phyloP scores from a whole-genome alignment of 2,329 filamentous ascomycete species.

The Cordyceps cicadae region DNA sequence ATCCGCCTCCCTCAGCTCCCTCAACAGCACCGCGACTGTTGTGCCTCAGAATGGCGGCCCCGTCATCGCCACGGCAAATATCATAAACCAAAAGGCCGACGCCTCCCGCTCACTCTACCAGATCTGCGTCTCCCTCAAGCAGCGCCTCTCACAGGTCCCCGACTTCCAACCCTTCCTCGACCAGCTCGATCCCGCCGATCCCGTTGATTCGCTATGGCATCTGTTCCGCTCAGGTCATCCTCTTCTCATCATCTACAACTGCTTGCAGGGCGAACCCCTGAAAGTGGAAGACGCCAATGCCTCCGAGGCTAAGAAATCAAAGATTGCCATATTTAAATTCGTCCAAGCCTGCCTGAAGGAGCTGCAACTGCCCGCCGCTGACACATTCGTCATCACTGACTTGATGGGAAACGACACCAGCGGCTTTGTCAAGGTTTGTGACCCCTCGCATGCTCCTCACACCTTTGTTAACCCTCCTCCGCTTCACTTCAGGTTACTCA shows the following conservation, averaged over 20 bases:
- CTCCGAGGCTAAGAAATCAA: conserved; percentile 67
- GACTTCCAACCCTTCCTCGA: conserved; percentile 69
- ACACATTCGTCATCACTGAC: conserved; percentile 88
- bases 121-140: conserved; percentile 79
- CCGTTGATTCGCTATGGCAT: conserved; percentile 86
- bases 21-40: conserved; percentile 36
- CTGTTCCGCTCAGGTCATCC: conserved; percentile 78
- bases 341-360: conserved; percentile 81
- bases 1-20: conserved; percentile 42
- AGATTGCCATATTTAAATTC: conserved; percentile 87
- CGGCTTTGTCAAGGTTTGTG: conserved; percentile 80
- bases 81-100: conserved; percentile 95
- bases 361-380: conserved; percentile 66
- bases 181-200: conserved; percentile 62
- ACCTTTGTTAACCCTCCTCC: background rate
- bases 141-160: conserved; percentile 73
- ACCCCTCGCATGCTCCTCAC: background rate
- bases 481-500: conserved; percentile 59
- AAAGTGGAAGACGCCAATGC: conserved; percentile 54
- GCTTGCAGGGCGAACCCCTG: conserved; percentile 58
- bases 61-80: conserved; percentile 75
- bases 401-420: conserved; percentile 91
- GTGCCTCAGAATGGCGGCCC: conserved; percentile 45
- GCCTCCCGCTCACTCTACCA: conserved; percentile 89
- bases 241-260: conserved; percentile 82